Evolutionary conservation across 257 asterid genomes (phyloP).

Genomic region (Penstemon davidsonii): DNA sequence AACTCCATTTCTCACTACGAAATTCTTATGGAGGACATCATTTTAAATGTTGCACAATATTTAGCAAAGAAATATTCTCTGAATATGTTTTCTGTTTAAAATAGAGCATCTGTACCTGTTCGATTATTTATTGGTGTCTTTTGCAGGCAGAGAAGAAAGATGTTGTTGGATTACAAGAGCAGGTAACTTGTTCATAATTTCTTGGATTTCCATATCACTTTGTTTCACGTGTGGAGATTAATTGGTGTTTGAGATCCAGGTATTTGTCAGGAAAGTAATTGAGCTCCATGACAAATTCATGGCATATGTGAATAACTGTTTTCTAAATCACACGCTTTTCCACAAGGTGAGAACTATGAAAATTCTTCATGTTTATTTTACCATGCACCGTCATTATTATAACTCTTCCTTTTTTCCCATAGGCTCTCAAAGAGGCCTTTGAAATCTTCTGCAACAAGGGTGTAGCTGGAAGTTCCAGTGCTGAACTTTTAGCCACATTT

Average conservation of each 20-base stretch:
- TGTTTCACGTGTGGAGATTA: slow-evolving; percentile 19
- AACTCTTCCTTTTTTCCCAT: slow-evolving; percentile 10
- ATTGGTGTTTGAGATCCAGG: slow-evolving; percentile 39
- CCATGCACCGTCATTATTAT: not conserved
- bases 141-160: slow-evolving; percentile 93
- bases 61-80: too few relatives aligned
- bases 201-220: not conserved
- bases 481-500: slow-evolving; percentile 96
- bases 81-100: too few relatives aligned
- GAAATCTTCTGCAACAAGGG: slow-evolving; percentile 98
- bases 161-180: slow-evolving; percentile 88
- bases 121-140: slow-evolving; percentile 11
- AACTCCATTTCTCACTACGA: not conserved
- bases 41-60: too few relatives aligned
- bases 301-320: slow-evolving; percentile 85
- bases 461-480: slow-evolving; percentile 97
- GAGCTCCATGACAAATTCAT: slow-evolving; percentile 93
- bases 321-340: slow-evolving; percentile 83
- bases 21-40: not conserved
- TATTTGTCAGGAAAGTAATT: slow-evolving; percentile 83
- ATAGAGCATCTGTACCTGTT: too few relatives aligned
- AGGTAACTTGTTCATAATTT: slow-evolving; percentile 46
- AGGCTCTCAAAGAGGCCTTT: slow-evolving; percentile 99
- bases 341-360: slow-evolving; percentile 75
- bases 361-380: not conserved